Evolutionary conservation across 2,329 filamentous ascomycete genomes (phyloP).

Genomic region (Falciphora oryzae): DNA sequence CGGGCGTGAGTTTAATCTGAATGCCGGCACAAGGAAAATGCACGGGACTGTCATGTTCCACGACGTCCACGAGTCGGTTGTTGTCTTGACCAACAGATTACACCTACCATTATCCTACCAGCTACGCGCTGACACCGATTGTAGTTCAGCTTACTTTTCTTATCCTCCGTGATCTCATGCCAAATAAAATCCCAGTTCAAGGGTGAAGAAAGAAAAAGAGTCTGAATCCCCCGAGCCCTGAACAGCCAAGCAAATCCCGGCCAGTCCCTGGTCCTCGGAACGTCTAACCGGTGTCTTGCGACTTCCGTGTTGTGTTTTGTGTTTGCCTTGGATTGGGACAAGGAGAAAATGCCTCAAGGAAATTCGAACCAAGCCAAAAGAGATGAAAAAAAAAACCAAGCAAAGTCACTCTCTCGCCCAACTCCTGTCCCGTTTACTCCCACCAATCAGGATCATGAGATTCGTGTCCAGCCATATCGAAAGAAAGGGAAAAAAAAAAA

Average conservation of each 20-base stretch:
- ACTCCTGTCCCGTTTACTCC: background rate
- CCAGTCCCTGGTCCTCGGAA: background rate
- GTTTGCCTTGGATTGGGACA: background rate
- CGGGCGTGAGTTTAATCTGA: background rate
- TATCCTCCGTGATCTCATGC: background rate
- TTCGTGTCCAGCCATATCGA: background rate
- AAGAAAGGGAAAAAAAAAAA: too few species aligned
- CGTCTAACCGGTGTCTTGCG: conserved; percentile 2
- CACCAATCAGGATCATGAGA: background rate
- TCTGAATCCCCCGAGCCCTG: background rate
- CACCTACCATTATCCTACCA: background rate
- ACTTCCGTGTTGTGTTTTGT: conserved; percentile 1
- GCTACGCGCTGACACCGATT: background rate
- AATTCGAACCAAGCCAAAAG: background rate
- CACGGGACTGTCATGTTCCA: background rate
- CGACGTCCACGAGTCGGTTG: background rate
- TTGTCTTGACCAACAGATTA: background rate
- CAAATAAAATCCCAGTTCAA: background rate
- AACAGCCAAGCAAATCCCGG: background rate
- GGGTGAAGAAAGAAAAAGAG: background rate
- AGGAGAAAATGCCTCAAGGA: background rate
- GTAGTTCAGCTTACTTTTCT: background rate
- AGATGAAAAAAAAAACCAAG: background rate
- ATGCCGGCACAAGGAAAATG: background rate
- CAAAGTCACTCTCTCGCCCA: background rate